These are phyloP conservation scores for Lumnitzera littorea DNA, from an alignment of 345 rosid genomes.

Conservation along the genomic window DNA sequence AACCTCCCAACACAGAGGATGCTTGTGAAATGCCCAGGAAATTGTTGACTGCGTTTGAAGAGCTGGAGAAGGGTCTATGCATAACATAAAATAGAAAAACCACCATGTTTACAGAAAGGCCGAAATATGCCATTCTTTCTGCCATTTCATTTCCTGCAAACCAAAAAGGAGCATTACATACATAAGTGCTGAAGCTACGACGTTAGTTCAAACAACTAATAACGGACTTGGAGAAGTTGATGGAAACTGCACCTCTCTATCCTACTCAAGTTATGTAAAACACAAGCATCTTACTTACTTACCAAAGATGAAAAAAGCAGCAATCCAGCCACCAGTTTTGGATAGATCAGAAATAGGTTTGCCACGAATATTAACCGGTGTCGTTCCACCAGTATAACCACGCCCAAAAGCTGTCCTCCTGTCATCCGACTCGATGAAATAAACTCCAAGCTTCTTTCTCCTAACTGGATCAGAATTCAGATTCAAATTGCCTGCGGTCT, in stretches of 20 bases:
- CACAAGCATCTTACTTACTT: constrained; percentile 5
- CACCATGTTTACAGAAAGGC: constrained; percentile 92
- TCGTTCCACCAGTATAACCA: constrained; percentile 77
- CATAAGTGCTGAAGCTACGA: not conserved
- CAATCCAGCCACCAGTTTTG: constrained; percentile 87
- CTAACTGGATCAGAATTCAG: constrained; percentile 23
- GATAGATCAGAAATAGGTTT: constrained; percentile 80
- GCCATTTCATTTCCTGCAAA: constrained; percentile 89
- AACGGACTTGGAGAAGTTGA: not conserved
- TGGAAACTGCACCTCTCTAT: not conserved
- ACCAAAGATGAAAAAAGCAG: constrained; percentile 89
- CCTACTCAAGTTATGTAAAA: not conserved
- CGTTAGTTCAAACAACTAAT: constrained; percentile 1
- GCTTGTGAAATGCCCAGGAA: constrained; percentile 90
- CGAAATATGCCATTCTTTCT: constrained; percentile 92
- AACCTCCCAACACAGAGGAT: constrained; percentile 88
- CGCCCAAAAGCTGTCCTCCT: constrained; percentile 73
- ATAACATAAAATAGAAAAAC: constrained; percentile 83
- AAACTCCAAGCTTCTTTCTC: constrained; percentile 59
- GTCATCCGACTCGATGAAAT: constrained; percentile 74
- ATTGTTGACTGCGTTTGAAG: constrained; percentile 84
- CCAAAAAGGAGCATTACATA: not conserved
- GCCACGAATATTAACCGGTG: constrained; percentile 73
- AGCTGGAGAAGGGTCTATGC: constrained; percentile 74
- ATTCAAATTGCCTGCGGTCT: constrained; percentile 12